Evolutionary conservation across 306 rosid genomes (phyloP).

Genomic region (Morella rubra): DNA sequence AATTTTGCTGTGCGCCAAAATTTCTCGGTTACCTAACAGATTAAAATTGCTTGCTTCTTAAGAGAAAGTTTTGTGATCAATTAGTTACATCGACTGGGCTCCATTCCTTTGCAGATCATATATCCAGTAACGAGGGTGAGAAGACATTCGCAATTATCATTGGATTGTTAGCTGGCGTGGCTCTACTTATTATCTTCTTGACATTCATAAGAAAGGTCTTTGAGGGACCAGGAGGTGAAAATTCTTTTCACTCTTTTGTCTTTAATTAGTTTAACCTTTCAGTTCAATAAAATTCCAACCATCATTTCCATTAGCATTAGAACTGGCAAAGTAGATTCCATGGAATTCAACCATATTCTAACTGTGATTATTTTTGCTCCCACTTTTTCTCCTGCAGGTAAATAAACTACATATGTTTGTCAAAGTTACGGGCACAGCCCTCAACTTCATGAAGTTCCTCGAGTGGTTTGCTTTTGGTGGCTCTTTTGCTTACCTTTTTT

Average conservation of each 20-base stretch:
- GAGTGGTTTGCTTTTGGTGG: conserved; percentile 37
- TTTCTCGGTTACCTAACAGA: no score
- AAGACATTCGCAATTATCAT: conserved; percentile 91
- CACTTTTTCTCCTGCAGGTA: conserved; percentile 58
- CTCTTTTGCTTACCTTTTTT: conserved; percentile 22
- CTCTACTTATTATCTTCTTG: conserved; percentile 71
- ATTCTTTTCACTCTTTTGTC: background rate
- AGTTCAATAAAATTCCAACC: background rate
- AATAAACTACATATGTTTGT: conserved; percentile 36
- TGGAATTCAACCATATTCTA: background rate
- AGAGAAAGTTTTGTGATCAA: background rate
- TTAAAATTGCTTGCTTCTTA: background rate
- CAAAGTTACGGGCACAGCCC: conserved; percentile 32
- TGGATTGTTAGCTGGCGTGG: conserved; percentile 85
- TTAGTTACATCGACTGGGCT: background rate
- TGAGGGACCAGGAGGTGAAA: conserved; percentile 41
- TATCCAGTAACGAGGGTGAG: conserved; percentile 53
- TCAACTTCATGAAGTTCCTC: conserved; percentile 25
- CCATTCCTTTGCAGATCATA: conserved; percentile 39
- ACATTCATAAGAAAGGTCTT: conserved; percentile 64
- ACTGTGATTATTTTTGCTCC: conserved; percentile 5
- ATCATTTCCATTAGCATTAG: background rate
- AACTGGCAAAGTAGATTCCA: background rate
- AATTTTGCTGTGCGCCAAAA: no score
- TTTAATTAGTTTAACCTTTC: background rate